Conservation (phyloP, 306 rosid genomes). For the Nissolia schottii region DNA sequence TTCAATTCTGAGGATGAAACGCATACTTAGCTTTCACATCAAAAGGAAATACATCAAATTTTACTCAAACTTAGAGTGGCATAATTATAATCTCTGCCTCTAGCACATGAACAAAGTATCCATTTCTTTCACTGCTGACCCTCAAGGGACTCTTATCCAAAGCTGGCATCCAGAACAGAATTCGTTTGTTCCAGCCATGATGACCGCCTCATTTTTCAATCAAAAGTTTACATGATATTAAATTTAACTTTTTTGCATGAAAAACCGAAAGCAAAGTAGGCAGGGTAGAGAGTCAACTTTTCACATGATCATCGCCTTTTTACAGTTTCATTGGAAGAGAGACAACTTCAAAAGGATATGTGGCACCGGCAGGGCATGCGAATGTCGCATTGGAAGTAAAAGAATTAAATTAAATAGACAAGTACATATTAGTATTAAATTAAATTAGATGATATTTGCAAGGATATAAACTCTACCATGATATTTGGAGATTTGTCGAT, state of each 20-base stretch:
- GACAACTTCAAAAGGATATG: neutral
- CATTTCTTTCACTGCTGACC: neutral
- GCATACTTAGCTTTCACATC: neutral
- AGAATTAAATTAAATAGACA: neutral
- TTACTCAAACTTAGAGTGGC: neutral
- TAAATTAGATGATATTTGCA: too few species aligned
- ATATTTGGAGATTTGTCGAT: conserved; percentile 17
- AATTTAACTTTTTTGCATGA: neutral
- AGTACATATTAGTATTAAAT: too few species aligned
- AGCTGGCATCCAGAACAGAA: neutral
- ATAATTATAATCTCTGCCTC: neutral
- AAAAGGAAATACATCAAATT: neutral
- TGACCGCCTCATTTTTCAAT: neutral
- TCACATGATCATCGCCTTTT: too few species aligned
- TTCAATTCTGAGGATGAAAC: neutral
- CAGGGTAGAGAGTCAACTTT: neutral
- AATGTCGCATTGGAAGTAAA: neutral
- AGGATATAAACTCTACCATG: conserved; percentile 35
- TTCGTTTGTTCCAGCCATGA: neutral
- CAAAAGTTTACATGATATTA: neutral
- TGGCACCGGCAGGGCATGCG: neutral
- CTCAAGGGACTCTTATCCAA: neutral
- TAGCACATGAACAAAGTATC: neutral
- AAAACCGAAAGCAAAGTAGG: neutral
- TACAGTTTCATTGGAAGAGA: neutral